Percentiles rank a stretch among this genome's conserved stretches.
phyloP scores from a whole-genome alignment of 163 green algal species.

The Chlorella variabilis region DNA sequence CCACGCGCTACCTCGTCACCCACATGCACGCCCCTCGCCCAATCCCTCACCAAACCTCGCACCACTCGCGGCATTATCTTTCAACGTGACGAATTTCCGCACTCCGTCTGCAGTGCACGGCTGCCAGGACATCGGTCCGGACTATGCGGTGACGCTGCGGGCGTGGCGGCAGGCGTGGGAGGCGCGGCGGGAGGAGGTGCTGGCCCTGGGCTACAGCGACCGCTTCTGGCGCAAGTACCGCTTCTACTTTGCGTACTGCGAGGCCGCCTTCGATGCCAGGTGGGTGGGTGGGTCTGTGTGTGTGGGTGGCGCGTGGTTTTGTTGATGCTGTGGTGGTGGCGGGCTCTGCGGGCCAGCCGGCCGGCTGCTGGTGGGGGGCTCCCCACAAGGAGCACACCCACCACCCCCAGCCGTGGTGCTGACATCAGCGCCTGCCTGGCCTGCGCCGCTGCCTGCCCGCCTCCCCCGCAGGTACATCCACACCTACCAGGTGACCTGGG shows the following conservation, averaged over 20 bases:
- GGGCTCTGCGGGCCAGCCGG: too few relatives aligned
- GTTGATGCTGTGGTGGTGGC: too few relatives aligned
- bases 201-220: slow-evolving; percentile 77
- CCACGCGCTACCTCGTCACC: too few relatives aligned
- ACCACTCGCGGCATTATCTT: too few relatives aligned
- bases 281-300: slow-evolving; percentile 60
- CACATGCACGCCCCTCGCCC: neutral
- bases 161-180: slow-evolving; percentile 81
- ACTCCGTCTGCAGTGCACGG: slow-evolving; percentile 51
- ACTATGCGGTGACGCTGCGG: slow-evolving; percentile 92
- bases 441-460: neutral
- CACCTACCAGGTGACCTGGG: slow-evolving; percentile 84
- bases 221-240: slow-evolving; percentile 90
- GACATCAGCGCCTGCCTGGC: too few relatives aligned
- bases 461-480: slow-evolving; percentile 78
- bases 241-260: slow-evolving; percentile 97
- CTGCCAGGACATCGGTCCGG: slow-evolving; percentile 81
- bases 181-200: slow-evolving; percentile 49
- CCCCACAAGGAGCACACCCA: too few relatives aligned
- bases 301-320: too few relatives aligned
- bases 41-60: neutral
- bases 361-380: too few relatives aligned
- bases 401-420: slow-evolving; percentile 69
- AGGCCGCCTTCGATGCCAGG: slow-evolving; percentile 86
- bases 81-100: too few relatives aligned